Evolutionary conservation across 805 yeast species (phyloP), one percentile per base, ranked within the genome.

Genomic region (Kluyveromyces wickerhamii): DNA sequence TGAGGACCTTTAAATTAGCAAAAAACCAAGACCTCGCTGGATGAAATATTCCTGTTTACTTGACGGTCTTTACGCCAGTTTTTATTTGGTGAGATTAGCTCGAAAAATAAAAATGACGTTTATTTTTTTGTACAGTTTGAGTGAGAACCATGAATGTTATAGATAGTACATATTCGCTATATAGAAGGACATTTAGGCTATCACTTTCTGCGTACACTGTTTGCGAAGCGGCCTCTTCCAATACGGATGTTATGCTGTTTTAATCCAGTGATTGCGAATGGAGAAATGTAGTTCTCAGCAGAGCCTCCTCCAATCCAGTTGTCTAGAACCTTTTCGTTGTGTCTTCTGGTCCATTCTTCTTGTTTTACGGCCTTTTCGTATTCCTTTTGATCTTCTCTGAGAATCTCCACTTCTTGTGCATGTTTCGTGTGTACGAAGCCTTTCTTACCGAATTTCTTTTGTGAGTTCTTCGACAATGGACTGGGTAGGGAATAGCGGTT

Each of bases 301-400:
- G 70, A 71, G 8, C 62, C 61, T n/a, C 95, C 95, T 12, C 96
- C 96, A 33, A 88, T 78, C 80, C 94, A 92, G 49, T 85, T 86
- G 46, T 80, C 78, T 43, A 87, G 63, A 38, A 82, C 66, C 57
- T 88, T 88, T 51, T 88, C 96, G 49, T 84, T 85, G 49, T 84
- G 82, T 49, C 83, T 71, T 51, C 83, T 73, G 47, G 78, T 80
- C 94, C 96, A 86, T 28, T 79, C 78, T 36, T 88, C 94, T 49
- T 84, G 79, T 55, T 87, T 87, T 40, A 89, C 55, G 2, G 95
- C 95, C 57, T 81, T 78, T 44, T 76, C 74, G 58, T 92, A 92
- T 59, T 92, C 98, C 51, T 82, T 84, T 64, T 92, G 96, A 61
- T 92, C 99, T 58, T 84, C 97, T 48, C 94, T 74, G 37, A 87